Percentiles rank a stretch among this genome's conserved stretches.
Evolutionary conservation across 306 rosid genomes (phyloP).

Genomic region (Astragalus glycyphyllos): DNA sequence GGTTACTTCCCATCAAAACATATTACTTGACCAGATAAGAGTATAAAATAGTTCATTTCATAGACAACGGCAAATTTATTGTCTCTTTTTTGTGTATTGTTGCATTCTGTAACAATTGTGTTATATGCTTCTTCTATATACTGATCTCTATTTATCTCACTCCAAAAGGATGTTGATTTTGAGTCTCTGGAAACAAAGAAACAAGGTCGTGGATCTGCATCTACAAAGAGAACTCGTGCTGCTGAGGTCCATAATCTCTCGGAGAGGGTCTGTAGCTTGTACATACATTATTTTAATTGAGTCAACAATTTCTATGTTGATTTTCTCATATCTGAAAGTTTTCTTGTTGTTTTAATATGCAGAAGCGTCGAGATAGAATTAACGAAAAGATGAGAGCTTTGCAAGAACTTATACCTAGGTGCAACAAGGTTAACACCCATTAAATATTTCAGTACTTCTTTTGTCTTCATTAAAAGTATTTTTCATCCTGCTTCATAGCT

Average conservation of each 20-base stretch:
- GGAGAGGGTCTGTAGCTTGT: constrained; percentile 66
- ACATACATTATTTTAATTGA: neutral
- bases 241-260: constrained; percentile 93
- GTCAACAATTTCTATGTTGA: neutral
- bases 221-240: constrained; percentile 75
- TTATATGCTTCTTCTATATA: constrained; percentile 11
- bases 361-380: constrained; percentile 92
- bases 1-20: too few species aligned
- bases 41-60: neutral
- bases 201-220: constrained; percentile 56
- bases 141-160: constrained; percentile 34
- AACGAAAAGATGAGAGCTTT: constrained; percentile 87
- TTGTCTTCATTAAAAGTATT: neutral
- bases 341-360: constrained; percentile 43
- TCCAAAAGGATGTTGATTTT: constrained; percentile 60
- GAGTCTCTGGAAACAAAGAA: constrained; percentile 62
- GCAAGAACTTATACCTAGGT: constrained; percentile 86
- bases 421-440: constrained; percentile 68
- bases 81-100: constrained; percentile 13
- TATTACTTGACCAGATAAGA: too few species aligned
- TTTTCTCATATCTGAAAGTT: constrained; percentile 10
- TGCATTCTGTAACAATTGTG: constrained; percentile 15
- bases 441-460: neutral
- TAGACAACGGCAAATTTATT: constrained; percentile 12
- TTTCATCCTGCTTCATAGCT: constrained; percentile 2